Percentiles rank a stretch among this genome's conserved stretches.
phyloP scores from a whole-genome alignment of 805 yeast genomes.

The Candida lessepsii region DNA sequence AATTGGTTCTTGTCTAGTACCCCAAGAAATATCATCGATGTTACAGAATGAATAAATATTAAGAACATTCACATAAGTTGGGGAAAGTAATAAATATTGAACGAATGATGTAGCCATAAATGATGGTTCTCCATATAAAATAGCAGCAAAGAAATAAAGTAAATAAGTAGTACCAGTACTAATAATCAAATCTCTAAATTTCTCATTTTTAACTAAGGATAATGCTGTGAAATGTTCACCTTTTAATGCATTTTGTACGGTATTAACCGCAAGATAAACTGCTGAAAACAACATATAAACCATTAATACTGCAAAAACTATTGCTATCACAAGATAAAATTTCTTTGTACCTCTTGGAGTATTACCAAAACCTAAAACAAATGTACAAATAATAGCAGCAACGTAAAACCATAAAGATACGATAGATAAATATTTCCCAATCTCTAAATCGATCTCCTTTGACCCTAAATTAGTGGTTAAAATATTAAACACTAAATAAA shows the following conservation, averaged over 20 bases:
- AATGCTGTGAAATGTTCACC: slow-evolving; percentile 40
- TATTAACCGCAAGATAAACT: slow-evolving; percentile 70
- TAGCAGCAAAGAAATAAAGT: slow-evolving; percentile 73
- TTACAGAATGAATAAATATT: slow-evolving; percentile 96
- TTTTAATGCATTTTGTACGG: slow-evolving; percentile 57
- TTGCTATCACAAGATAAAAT: slow-evolving; percentile 71
- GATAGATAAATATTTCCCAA: slow-evolving; percentile 76
- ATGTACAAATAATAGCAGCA: slow-evolving; percentile 77
- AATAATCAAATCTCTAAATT: slow-evolving; percentile 84
- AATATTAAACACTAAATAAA: slow-evolving; percentile 85
- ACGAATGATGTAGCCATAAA: slow-evolving; percentile 86
- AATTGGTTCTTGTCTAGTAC: slow-evolving; percentile 79
- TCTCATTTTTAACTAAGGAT: slow-evolving; percentile 59
- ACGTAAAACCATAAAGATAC: slow-evolving; percentile 83
- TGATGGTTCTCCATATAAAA: slow-evolving; percentile 85
- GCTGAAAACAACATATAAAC: slow-evolving; percentile 87
- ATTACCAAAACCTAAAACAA: slow-evolving; percentile 89
- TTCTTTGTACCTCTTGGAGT: slow-evolving; percentile 86
- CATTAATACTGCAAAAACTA: slow-evolving; percentile 86
- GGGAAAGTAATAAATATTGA: slow-evolving; percentile 82
- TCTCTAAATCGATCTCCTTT: slow-evolving; percentile 56
- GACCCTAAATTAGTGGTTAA: slow-evolving; percentile 77
- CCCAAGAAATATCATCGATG: slow-evolving; percentile 96
- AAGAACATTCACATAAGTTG: slow-evolving; percentile 85
- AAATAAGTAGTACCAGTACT: slow-evolving; percentile 83